Evolutionary conservation across 345 rosid species (phyloP).

Genomic region (Syzygium grande): DNA sequence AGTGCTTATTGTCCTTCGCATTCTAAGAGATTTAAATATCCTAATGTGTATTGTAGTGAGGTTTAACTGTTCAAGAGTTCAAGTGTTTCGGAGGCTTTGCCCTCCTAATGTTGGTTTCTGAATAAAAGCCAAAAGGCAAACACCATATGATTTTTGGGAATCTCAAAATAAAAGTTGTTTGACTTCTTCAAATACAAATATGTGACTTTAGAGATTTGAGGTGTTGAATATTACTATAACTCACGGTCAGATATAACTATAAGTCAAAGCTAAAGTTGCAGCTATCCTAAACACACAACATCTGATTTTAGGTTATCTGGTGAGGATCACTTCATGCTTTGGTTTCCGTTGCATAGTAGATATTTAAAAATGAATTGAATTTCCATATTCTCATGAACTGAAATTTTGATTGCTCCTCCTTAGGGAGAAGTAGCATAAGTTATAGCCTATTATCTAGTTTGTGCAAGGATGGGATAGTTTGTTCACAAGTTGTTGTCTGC

Average conservation of each 20-base stretch:
- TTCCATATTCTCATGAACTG: not conserved
- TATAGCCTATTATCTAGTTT: not conserved
- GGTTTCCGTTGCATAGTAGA: not conserved
- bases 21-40: not conserved
- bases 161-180: not conserved
- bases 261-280: not conserved
- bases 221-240: not conserved
- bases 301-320: not conserved
- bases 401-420: not conserved
- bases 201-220: not conserved
- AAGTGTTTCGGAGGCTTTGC: not conserved
- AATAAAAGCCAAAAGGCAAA: not conserved
- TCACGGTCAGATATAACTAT: not conserved
- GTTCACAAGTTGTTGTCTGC: not conserved
- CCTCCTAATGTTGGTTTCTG: not conserved
- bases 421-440: not conserved
- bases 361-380: not conserved
- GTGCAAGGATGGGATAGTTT: not conserved
- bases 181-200: not conserved
- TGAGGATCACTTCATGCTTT: not conserved
- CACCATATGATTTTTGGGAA: not conserved
- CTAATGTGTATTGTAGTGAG: not conserved
- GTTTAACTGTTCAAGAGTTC: not conserved
- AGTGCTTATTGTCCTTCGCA: conserved; percentile 10
- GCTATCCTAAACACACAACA: not conserved